Evolutionary conservation across 148 eudicot species (phyloP), one percentile per base, ranked within the genome.

Genomic region (Simmondsia chinensis): DNA sequence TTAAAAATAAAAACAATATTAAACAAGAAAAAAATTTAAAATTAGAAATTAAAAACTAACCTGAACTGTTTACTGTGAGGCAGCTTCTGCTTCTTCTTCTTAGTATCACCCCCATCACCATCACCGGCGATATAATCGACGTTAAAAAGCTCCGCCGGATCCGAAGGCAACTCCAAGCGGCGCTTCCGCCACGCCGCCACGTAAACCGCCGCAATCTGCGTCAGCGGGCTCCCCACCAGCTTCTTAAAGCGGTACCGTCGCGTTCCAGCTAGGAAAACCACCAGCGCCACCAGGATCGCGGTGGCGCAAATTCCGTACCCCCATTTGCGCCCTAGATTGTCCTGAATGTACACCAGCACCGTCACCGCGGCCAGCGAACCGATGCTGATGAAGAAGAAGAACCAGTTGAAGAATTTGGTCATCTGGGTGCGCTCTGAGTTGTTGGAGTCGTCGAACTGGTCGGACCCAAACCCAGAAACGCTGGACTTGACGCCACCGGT

Each of bases 21-120:
- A 13, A 23, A 35, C 7, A 39, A 5, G 39, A 0, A 11, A n/a
- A n/a, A n/a, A n/a, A n/a, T n/a, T n/a, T n/a, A n/a, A n/a, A n/a
- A n/a, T n/a, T n/a, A n/a, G n/a, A n/a, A n/a, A n/a, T n/a, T n/a
- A n/a, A 38, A 1, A 3, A 73, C 76, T 61, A 4, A 91, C 99
- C 83, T 71, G 66, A 59, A 85, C 32, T 82, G 71, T 38, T 76
- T 79, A 81, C 71, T 74, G 22, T 73, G 95, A 3, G 89, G 86
- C 59, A 91, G 50, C 34, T 20, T 64, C 25, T 74, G 91, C 68
- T 85, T 85, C 50, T 40, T 65, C 50, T 62, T 65, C 34, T 57
- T 56, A 16, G n/a, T n/a, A n/a, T n/a, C n/a, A n/a, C n/a, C n/a
- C n/a, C n/a, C n/a, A n/a, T n/a, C n/a, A n/a, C 24, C 38, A 2